Conservation (phyloP, 176 grass and related monocot genomes). For the Triticum monococcum region DNA sequence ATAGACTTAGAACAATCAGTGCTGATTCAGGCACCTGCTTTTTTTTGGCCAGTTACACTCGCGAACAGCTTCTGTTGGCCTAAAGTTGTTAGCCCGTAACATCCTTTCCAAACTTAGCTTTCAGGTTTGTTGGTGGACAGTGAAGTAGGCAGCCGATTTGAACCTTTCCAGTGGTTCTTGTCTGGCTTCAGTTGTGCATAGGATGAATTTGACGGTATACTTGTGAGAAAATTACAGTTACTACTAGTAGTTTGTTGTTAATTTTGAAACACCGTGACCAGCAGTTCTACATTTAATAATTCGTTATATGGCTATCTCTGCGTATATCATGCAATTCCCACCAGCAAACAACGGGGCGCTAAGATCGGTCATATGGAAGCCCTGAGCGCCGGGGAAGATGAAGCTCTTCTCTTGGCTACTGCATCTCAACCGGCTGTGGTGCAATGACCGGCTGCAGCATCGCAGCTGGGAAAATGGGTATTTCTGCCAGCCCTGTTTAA, state of each 20-base stretch:
- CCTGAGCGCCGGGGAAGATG: too few species aligned
- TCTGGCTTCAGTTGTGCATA: neutral
- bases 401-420: too few species aligned
- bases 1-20: neutral
- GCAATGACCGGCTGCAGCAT: too few species aligned
- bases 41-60: neutral
- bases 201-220: neutral
- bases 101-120: slow-evolving; percentile 14
- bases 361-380: too few species aligned
- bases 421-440: too few species aligned
- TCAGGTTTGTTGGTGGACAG: neutral
- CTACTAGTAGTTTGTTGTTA: neutral
- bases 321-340: too few species aligned
- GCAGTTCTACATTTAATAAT: neutral
- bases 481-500: too few species aligned
- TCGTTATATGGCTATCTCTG: neutral
- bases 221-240: neutral
- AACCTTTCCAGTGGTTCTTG: neutral
- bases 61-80: neutral
- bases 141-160: neutral
- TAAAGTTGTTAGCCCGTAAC: slow-evolving; percentile 8
- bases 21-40: neutral
- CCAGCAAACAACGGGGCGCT: too few species aligned
- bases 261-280: neutral
- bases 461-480: too few species aligned